A percentile compares a stretch with the other conserved stretches of the same genome.
These are phyloP conservation scores for Penicillium simplicissimum DNA, from an alignment of 495 filamentous ascomycete genomes.

Conservation along the genomic window DNA sequence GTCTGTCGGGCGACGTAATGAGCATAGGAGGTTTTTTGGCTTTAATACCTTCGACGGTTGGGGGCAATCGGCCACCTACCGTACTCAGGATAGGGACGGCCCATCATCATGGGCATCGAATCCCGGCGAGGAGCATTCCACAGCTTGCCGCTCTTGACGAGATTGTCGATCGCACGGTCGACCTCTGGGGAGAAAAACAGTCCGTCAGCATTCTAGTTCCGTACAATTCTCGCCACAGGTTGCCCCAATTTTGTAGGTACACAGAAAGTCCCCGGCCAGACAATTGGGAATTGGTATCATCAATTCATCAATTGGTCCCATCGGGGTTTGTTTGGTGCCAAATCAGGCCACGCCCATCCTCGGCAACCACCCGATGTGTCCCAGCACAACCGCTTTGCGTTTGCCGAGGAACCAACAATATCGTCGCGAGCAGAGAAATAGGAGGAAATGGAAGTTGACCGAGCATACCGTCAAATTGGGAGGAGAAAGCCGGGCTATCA, in stretches of 20 bases:
- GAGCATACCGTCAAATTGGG: constrained; percentile 85
- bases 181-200: constrained; percentile 65
- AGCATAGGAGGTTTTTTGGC: constrained; percentile 1
- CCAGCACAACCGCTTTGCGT: neutral
- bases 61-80: constrained; percentile 41
- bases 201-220: neutral
- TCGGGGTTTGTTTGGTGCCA: neutral
- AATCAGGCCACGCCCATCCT: constrained; percentile 1
- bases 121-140: constrained; percentile 82
- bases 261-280: neutral
- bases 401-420: constrained; percentile 2
- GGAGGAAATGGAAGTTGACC: constrained; percentile 6
- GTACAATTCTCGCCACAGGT: neutral
- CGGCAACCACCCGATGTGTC: neutral
- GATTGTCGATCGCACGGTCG: constrained; percentile 91
- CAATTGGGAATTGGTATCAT: neutral
- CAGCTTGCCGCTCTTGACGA: constrained; percentile 93
- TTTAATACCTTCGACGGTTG: constrained; percentile 12
- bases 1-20: constrained; percentile 36
- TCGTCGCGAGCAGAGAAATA: neutral
- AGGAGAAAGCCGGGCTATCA: constrained; percentile 76
- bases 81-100: constrained; percentile 62
- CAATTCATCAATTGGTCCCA: neutral
- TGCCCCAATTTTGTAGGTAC: neutral
- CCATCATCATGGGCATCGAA: constrained; percentile 72